These are phyloP conservation scores for Rhododendron mucronatum DNA, from an alignment of 148 eudicot genomes.

Conservation along the genomic window DNA sequence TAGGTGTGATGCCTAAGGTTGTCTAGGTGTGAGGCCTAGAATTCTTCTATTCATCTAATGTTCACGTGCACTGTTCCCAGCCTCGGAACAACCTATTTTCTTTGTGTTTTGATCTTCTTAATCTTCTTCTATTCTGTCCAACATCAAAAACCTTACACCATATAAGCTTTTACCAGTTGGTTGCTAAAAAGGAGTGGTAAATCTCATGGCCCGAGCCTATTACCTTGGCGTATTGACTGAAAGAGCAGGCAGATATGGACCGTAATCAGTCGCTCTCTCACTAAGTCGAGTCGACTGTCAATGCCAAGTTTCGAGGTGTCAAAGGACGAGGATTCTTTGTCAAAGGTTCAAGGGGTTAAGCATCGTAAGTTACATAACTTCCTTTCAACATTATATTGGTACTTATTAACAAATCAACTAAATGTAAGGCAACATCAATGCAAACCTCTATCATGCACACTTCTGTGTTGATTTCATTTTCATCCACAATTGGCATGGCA, in stretches of 20 bases:
- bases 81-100: no score
- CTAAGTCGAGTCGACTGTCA: not conserved
- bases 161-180: not conserved
- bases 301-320: not conserved
- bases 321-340: not conserved
- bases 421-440: not conserved
- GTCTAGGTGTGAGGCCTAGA: no score
- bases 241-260: not conserved
- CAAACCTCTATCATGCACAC: conserved; percentile 28
- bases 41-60: no score
- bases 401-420: not conserved
- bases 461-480: conserved; percentile 15
- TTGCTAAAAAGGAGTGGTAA: not conserved
- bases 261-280: not conserved
- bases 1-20: no score
- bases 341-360: not conserved
- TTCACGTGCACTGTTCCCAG: no score
- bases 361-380: not conserved
- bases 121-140: no score
- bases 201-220: not conserved
- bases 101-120: not conserved
- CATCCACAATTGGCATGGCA: conserved; percentile 11
- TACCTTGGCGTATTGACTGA: not conserved
- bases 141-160: not conserved
- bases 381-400: not conserved